Evolutionary conservation across 2,329 filamentous ascomycete species (phyloP).

Genomic region (Hypoxylon sp.): DNA sequence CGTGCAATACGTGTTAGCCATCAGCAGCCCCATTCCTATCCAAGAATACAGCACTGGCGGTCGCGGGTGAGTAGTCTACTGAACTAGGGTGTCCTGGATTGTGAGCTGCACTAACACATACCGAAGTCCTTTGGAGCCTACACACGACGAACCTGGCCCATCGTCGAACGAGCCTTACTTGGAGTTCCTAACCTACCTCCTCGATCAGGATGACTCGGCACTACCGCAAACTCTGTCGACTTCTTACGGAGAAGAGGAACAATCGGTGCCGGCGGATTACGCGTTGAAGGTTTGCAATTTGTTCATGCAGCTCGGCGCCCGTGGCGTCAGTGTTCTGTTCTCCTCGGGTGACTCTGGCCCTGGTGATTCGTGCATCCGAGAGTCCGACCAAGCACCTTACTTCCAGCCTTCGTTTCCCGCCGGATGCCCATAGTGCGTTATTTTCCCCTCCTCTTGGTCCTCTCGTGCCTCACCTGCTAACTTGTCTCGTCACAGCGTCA

Average conservation of each 20-base stretch:
- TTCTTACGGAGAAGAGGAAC: slow-evolving; percentile 72
- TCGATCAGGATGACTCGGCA: slow-evolving; percentile 57
- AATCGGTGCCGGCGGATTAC: slow-evolving; percentile 68
- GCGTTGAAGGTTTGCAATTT: slow-evolving; percentile 67
- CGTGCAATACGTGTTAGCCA: slow-evolving; percentile 65
- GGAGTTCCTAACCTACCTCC: slow-evolving; percentile 67
- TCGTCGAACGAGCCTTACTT: slow-evolving; percentile 77
- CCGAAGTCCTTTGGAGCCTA: slow-evolving; percentile 63
- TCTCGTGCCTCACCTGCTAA: too few relatives aligned
- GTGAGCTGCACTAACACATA: slow-evolving; percentile 17
- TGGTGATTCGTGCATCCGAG: slow-evolving; percentile 68
- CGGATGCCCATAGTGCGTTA: slow-evolving; percentile 61
- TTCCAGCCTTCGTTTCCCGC: slow-evolving; percentile 53
- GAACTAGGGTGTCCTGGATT: slow-evolving; percentile 53
- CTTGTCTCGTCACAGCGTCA: too few relatives aligned
- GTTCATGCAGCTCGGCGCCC: slow-evolving; percentile 70
- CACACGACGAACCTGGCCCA: slow-evolving; percentile 56
- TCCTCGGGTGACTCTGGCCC: slow-evolving; percentile 68
- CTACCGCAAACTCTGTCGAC: slow-evolving; percentile 70
- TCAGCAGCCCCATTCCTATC: slow-evolving; percentile 63
- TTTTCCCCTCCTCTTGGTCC: too few relatives aligned
- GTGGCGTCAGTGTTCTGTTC: slow-evolving; percentile 69
- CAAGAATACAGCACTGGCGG: slow-evolving; percentile 69
- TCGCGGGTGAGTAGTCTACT: slow-evolving; percentile 47
- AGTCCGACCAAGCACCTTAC: slow-evolving; percentile 53